Conservation (phyloP, 1,284 basidiomycete genomes). For the Rugosomyces carneus region DNA sequence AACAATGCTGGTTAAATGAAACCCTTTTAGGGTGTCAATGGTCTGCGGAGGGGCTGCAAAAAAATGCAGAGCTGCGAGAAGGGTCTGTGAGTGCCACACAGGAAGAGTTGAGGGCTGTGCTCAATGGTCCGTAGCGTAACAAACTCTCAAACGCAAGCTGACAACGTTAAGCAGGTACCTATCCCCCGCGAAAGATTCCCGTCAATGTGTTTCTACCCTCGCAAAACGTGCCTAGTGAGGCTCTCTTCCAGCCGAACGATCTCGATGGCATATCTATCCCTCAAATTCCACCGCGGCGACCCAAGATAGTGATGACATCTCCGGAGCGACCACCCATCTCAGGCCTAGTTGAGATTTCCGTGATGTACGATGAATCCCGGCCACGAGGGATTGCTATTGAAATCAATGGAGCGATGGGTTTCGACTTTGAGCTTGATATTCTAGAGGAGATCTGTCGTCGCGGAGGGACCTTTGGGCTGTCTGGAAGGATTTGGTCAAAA, state of each 20-base stretch:
- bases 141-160: conserved; percentile 1
- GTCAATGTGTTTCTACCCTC: conserved; percentile 52
- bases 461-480: conserved; percentile 41
- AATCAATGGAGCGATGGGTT: conserved; percentile 51
- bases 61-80: conserved; percentile 23
- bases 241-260: conserved; percentile 37
- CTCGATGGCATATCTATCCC: conserved; percentile 31
- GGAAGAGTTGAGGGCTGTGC: conserved; percentile 49
- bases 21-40: conserved; percentile 51
- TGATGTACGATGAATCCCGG: conserved; percentile 45
- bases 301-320: conserved; percentile 45
- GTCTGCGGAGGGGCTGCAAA: conserved; percentile 43
- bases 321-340: conserved; percentile 57
- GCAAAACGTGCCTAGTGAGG: conserved; percentile 26
- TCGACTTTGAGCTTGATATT: conserved; percentile 41
- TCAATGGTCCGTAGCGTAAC: conserved; percentile 37
- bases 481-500: conserved; percentile 41
- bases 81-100: conserved; percentile 35
- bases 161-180: conserved; percentile 34
- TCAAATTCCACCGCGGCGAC: conserved; percentile 25
- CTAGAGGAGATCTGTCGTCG: conserved; percentile 45
- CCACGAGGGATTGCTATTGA: conserved; percentile 48
- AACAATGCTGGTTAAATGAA: conserved; percentile 77
- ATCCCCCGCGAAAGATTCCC: conserved; percentile 50
- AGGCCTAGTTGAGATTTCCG: conserved; percentile 50